Conservation (phyloP, 2,329 filamentous ascomycete species). For the Aspergillus unguis region DNA sequence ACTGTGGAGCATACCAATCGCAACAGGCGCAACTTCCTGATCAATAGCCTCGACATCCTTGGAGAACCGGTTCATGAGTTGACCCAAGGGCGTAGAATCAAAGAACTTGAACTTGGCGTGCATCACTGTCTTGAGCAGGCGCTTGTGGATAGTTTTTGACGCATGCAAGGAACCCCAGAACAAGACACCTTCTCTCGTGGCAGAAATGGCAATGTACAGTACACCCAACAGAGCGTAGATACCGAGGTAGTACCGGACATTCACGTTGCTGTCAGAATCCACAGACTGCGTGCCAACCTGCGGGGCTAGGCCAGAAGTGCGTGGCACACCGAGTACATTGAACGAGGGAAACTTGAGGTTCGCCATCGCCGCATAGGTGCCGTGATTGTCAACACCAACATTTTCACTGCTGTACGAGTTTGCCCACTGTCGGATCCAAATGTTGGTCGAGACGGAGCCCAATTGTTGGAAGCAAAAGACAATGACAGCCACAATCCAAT, state of each 20-base stretch:
- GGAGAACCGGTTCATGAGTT: slow-evolving; percentile 97
- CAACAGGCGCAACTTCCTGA: slow-evolving; percentile 90
- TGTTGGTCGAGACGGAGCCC: slow-evolving; percentile 78
- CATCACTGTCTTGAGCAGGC: slow-evolving; percentile 73
- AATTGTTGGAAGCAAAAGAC: slow-evolving; percentile 82
- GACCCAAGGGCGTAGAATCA: slow-evolving; percentile 89
- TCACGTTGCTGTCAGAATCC: slow-evolving; percentile 52
- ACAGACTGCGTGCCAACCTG: slow-evolving; percentile 26
- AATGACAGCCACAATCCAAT: slow-evolving; percentile 73
- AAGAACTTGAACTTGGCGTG: slow-evolving; percentile 97
- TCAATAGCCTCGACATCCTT: slow-evolving; percentile 95
- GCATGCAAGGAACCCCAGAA: slow-evolving; percentile 90
- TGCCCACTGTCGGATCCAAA: slow-evolving; percentile 95
- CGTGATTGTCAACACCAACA: slow-evolving; percentile 29
- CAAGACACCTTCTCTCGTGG: slow-evolving; percentile 79
- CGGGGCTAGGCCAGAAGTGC: slow-evolving; percentile 30
- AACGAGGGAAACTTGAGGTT: slow-evolving; percentile 38
- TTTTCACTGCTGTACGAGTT: slow-evolving; percentile 70
- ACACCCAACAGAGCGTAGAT: slow-evolving; percentile 79
- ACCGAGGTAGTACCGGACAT: slow-evolving; percentile 77
- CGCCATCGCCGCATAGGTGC: slow-evolving; percentile 41
- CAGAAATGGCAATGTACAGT: slow-evolving; percentile 73
- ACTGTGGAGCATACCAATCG: slow-evolving; percentile 70
- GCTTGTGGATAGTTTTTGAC: slow-evolving; percentile 77
- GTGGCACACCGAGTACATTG: slow-evolving; percentile 35